Evolutionary conservation across 768 basidiomycete species (phyloP).

Genomic region (Cyclocybe aegerita): DNA sequence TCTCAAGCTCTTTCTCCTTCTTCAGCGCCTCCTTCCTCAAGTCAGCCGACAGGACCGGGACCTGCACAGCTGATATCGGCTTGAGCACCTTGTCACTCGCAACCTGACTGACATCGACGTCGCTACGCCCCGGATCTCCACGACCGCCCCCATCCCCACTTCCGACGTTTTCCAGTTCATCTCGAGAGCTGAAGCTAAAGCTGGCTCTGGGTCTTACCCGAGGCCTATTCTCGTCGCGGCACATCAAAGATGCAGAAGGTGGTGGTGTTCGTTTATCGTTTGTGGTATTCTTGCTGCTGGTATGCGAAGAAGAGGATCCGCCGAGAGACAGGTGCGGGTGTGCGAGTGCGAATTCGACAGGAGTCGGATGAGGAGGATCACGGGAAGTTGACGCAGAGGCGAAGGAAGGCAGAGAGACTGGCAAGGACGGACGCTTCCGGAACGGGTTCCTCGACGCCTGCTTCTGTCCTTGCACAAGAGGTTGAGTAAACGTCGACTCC

Average conservation of each 20-base stretch:
- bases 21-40: background rate
- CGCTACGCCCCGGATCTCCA: background rate
- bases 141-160: conserved; percentile 4
- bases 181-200: conserved; percentile 23
- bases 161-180: conserved; percentile 8
- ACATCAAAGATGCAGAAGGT: no score
- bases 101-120: background rate
- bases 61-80: background rate
- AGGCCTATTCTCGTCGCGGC: background rate
- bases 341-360: no score
- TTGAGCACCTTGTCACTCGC: background rate
- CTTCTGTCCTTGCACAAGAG: background rate
- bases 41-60: background rate
- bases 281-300: no score
- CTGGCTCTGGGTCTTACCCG: conserved; percentile 6
- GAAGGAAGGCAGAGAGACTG: no score
- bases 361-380: no score
- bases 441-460: conserved; percentile 4
- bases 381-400: no score
- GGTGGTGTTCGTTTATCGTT: no score
- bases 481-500: conserved; percentile 1
- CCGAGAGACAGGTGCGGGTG: no score
- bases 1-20: background rate
- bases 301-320: no score
- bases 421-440: background rate